Percentiles rank a stretch among this genome's conserved stretches.
Conservation (phyloP, 139 green algal species). For the Chlamydomonas sphaeroides region DNA sequence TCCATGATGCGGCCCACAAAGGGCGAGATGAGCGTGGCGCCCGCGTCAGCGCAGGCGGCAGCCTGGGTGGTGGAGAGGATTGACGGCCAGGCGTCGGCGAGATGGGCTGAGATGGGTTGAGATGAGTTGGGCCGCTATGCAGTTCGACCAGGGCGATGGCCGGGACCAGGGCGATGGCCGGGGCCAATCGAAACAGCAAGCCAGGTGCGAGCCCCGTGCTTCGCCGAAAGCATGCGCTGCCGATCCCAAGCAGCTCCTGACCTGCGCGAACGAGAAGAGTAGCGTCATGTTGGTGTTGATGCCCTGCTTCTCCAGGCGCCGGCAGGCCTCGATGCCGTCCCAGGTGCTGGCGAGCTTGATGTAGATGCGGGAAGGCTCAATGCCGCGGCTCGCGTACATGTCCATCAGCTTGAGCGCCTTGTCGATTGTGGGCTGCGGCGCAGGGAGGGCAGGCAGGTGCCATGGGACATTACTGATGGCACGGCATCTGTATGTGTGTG, state of each 20-base stretch:
- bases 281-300: slow-evolving; percentile 94
- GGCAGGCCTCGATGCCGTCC: slow-evolving; percentile 88
- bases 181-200: too few relatives aligned
- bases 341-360: slow-evolving; percentile 90
- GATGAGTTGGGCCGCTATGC: too few relatives aligned
- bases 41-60: slow-evolving; percentile 83
- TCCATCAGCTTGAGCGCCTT: slow-evolving; percentile 82
- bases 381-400: slow-evolving; percentile 70
- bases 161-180: too few relatives aligned
- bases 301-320: slow-evolving; percentile 82
- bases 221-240: too few relatives aligned
- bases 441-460: too few relatives aligned
- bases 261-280: slow-evolving; percentile 91
- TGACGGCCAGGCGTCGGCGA: too few relatives aligned
- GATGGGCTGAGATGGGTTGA: too few relatives aligned
- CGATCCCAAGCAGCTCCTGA: too few relatives aligned
- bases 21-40: slow-evolving; percentile 85
- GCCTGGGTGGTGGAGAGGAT: slow-evolving; percentile 75
- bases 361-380: slow-evolving; percentile 67
- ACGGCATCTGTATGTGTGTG: too few relatives aligned
- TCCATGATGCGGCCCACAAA: slow-evolving; percentile 95
- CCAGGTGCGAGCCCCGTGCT: too few relatives aligned
- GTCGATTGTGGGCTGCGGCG: slow-evolving; percentile 63
- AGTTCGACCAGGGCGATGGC: too few relatives aligned
- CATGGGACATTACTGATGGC: too few relatives aligned